A percentile compares a stretch with the other conserved stretches of the same genome.
Evolutionary conservation across 23 red algal genomes (phyloP).

Genomic region (Agarophyton chilense): DNA sequence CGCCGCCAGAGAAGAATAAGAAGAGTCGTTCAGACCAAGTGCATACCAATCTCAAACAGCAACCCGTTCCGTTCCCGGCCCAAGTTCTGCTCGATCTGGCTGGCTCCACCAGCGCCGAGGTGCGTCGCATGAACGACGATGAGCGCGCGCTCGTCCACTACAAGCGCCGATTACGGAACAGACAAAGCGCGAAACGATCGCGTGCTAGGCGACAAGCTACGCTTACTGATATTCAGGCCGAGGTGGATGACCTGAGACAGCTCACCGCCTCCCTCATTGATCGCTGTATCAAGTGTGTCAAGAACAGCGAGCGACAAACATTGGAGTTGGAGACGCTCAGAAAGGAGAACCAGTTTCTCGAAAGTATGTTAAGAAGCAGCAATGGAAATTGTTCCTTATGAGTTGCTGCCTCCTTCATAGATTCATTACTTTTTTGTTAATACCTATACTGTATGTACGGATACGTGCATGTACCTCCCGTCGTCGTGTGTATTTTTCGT

Average conservation of each 20-base stretch:
- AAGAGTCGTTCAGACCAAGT: neutral
- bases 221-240: constrained; percentile 44
- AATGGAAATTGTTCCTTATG: neutral
- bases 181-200: constrained; percentile 62
- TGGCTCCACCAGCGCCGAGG: constrained; percentile 65
- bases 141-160: constrained; percentile 72
- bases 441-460: too few relatives aligned
- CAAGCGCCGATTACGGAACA: constrained; percentile 65
- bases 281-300: constrained; percentile 50
- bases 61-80: constrained; percentile 23
- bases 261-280: constrained; percentile 46
- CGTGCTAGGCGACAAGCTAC: constrained; percentile 60
- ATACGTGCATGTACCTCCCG: too few relatives aligned
- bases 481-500: too few relatives aligned
- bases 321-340: constrained; percentile 35
- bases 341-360: constrained; percentile 62
- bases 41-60: neutral
- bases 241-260: constrained; percentile 68
- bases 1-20: too few relatives aligned
- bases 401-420: too few relatives aligned
- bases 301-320: constrained; percentile 27
- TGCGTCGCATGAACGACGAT: constrained; percentile 67
- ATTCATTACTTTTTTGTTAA: too few relatives aligned
- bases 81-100: constrained; percentile 63
- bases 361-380: constrained; percentile 47